These are phyloP conservation scores for Fagopyrum homotropicum DNA, from an alignment of 148 eudicot genomes.

Conservation along the genomic window DNA sequence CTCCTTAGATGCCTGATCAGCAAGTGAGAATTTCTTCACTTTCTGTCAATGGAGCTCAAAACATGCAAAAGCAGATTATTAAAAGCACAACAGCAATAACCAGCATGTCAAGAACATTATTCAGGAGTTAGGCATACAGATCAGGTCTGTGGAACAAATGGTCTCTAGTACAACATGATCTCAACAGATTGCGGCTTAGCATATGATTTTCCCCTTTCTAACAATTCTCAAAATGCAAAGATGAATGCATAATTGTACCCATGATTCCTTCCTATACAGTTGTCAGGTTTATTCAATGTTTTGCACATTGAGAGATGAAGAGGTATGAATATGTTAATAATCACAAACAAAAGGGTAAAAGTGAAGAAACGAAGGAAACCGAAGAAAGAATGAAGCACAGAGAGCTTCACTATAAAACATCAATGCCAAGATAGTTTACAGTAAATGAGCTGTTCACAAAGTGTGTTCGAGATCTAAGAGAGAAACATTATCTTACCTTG, in stretches of 20 bases:
- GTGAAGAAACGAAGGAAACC: background rate
- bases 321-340: background rate
- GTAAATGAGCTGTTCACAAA: background rate
- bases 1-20: conserved; percentile 32
- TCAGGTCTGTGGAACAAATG: background rate
- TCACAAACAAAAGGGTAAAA: background rate
- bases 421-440: background rate
- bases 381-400: background rate
- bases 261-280: background rate
- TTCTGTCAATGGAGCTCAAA: conserved; percentile 30
- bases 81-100: background rate
- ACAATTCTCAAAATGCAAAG: background rate
- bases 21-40: conserved; percentile 65
- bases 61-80: background rate
- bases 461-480: background rate
- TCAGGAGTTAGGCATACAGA: background rate
- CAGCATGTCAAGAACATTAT: background rate
- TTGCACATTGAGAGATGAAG: background rate
- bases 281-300: background rate
- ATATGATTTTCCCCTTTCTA: background rate
- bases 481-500: conserved; percentile 32
- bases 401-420: background rate
- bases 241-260: background rate
- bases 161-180: background rate
- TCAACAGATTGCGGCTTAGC: background rate